Percentiles rank a stretch among this genome's conserved stretches.
phyloP scores from a whole-genome alignment of 768 basidiomycete species.

The Termitomyces sp. region DNA sequence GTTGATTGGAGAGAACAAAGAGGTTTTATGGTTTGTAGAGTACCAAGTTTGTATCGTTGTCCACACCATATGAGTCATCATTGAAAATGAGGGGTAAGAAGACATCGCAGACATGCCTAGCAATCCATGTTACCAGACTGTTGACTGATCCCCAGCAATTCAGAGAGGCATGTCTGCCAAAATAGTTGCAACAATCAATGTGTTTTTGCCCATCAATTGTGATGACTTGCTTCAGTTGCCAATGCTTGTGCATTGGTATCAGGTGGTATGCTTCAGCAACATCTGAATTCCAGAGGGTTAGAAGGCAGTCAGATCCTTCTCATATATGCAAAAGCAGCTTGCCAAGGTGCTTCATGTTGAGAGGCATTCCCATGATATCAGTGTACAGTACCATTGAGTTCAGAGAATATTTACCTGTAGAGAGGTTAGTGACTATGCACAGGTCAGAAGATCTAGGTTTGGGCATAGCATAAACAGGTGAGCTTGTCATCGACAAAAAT shows the following conservation, averaged over 20 bases:
- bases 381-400: constrained; percentile 30
- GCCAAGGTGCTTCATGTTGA: constrained; percentile 29
- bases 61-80: constrained; percentile 29
- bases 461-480: not conserved
- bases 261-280: constrained; percentile 30
- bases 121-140: constrained; percentile 32
- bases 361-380: constrained; percentile 18
- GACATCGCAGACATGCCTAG: constrained; percentile 17
- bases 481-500: not conserved
- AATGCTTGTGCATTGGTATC: constrained; percentile 26
- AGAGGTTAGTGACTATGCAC: constrained; percentile 33
- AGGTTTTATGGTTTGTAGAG: too few species aligned
- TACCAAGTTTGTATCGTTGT: too few species aligned
- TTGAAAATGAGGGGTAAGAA: constrained; percentile 26
- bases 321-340: constrained; percentile 12
- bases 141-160: constrained; percentile 23
- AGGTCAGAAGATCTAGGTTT: too few species aligned
- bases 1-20: too few species aligned
- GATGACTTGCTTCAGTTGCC: constrained; percentile 31
- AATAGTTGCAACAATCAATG: constrained; percentile 27
- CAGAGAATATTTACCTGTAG: constrained; percentile 25
- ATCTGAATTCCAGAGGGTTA: constrained; percentile 34
- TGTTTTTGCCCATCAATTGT: constrained; percentile 28
- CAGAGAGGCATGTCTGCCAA: constrained; percentile 25
- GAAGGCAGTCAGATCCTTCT: constrained; percentile 4